Evolutionary conservation across 805 yeast species (phyloP), one percentile per base, ranked within the genome.

Genomic region (Candida insectalens): DNA sequence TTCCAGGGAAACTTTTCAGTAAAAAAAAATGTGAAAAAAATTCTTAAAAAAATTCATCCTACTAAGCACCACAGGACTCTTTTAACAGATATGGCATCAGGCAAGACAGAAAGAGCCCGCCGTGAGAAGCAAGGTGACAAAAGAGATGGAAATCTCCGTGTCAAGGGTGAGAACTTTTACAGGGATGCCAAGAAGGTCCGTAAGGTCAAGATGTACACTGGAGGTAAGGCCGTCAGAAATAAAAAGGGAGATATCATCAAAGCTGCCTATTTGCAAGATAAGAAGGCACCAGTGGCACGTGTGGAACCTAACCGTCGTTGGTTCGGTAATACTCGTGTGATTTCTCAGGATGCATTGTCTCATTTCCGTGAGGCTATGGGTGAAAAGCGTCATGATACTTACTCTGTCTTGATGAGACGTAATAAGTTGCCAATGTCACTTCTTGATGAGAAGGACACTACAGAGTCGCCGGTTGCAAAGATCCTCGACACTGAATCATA

Each of bases 261-360:
- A 52, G 95, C 95, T 29, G 96, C 97, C 14, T 77, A 75, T 19
- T 69, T 89, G 37, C 98, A 89, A 57, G 78, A 83, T 45, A 77
- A 85, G 4, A 88, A 85, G 42, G 68, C 83, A 19, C 97, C 97
- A 10, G 74, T 67, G 43, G 97, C 97, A 2, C 69, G 98, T 40
- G 94, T 89, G 29, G 95, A 84, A 53, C 97, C 98, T 5, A 89
- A 89, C 58, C 74, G 95, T 57, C 75, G 94, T 53, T 89, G 97
- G 98, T 92, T 92, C 54, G 96, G 96, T 32, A 92, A 87, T 60
- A 85, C 98, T 10, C 74, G 98, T 53, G 98, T 89, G 27, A 89
- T 89, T 51, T 89, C 96, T 4, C 98, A 89, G 57, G 96, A 92
- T 66, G 96, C 97, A 2, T 65, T 89, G 49, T 67, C 81, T 19